phyloP scores from a whole-genome alignment of 148 eudicot genomes.

The Mesembryanthemum crystallinum region DNA sequence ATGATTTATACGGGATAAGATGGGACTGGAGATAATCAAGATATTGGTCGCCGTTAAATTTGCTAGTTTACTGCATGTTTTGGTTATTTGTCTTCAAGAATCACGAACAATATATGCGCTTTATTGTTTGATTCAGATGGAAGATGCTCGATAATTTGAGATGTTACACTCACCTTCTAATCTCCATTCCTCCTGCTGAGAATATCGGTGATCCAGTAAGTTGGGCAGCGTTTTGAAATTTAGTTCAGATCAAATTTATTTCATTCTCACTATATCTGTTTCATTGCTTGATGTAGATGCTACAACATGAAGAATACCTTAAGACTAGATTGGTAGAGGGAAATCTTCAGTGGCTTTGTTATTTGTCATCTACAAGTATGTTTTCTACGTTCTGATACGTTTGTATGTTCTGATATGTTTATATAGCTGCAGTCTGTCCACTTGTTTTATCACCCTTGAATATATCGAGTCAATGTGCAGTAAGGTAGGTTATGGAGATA shows the following conservation, averaged over 20 bases:
- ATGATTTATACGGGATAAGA: not conserved
- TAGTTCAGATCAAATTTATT: not conserved
- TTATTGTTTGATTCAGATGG: constrained; percentile 40
- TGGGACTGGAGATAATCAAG: not conserved
- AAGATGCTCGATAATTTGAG: constrained; percentile 53
- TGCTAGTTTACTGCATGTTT: not conserved
- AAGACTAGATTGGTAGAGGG: constrained; percentile 43
- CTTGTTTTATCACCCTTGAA: not conserved
- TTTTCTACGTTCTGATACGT: no score
- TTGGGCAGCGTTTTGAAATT: not conserved
- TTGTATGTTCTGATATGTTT: not conserved
- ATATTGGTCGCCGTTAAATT: not conserved
- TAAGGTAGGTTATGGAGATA: not conserved
- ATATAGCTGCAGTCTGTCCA: not conserved
- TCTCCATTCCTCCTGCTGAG: constrained; percentile 64
- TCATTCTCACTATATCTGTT: not conserved
- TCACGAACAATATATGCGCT: not conserved
- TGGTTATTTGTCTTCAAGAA: not conserved
- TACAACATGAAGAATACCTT: constrained; percentile 55
- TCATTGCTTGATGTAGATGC: constrained; percentile 45
- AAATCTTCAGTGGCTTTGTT: constrained; percentile 68
- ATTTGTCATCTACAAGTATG: constrained; percentile 84
- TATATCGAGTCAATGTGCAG: not conserved
- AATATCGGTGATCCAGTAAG: constrained; percentile 81
- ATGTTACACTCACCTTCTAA: constrained; percentile 59